These are phyloP conservation scores for Cryptococcus wingfieldii DNA, from an alignment of 1,284 basidiomycete genomes.

Conservation along the genomic window DNA sequence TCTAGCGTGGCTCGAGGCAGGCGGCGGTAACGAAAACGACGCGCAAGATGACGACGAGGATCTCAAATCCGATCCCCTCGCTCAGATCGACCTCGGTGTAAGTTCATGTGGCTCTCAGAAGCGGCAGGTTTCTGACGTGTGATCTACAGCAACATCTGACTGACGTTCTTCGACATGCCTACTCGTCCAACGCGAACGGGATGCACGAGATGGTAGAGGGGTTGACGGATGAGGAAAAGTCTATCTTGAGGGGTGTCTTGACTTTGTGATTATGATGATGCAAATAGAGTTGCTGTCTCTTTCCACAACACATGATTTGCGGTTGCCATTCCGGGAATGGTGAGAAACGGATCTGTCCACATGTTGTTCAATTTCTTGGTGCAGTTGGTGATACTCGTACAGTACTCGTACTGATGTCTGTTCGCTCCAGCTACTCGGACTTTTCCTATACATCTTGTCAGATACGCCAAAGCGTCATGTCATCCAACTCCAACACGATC, in stretches of 20 bases:
- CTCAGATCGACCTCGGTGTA: constrained; percentile 82
- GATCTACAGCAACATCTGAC: constrained; percentile 29
- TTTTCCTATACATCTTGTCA: too few species aligned
- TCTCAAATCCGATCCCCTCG: constrained; percentile 77
- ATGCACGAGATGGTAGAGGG: constrained; percentile 64
- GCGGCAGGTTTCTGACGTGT: neutral
- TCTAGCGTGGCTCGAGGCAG: constrained; percentile 56
- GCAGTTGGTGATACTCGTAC: too few species aligned
- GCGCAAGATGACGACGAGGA: constrained; percentile 86
- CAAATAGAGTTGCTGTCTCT: too few species aligned
- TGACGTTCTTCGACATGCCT: constrained; percentile 62
- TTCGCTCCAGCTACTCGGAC: too few species aligned
- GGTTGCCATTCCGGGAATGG: too few species aligned
- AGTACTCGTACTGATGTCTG: too few species aligned
- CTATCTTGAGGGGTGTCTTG: constrained; percentile 62
- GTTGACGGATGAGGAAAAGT: constrained; percentile 64
- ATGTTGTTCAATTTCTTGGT: neutral
- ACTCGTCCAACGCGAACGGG: constrained; percentile 60
- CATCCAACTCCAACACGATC: too few species aligned
- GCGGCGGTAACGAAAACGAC: constrained; percentile 62
- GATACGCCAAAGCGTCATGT: too few species aligned
- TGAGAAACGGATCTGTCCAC: too few species aligned
- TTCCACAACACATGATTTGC: too few species aligned
- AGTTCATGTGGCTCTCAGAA: constrained; percentile 22
- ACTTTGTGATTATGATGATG: constrained; percentile 13